phyloP scores from a whole-genome alignment of 2,329 filamentous ascomycete genomes.

The Trichoderma hamatum region DNA sequence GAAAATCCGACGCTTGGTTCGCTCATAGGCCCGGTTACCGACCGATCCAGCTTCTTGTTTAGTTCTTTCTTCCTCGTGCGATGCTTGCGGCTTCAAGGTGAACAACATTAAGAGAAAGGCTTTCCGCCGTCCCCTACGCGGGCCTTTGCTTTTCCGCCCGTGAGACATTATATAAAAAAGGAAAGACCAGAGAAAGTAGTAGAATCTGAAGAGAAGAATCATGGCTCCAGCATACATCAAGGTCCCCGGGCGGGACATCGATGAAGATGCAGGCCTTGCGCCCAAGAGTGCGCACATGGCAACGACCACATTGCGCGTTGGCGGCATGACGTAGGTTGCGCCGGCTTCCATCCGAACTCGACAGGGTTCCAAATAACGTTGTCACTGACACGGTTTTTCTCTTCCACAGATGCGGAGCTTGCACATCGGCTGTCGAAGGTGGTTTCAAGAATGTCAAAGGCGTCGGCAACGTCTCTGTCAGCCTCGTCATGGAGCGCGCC shows the following conservation, averaged over 20 bases:
- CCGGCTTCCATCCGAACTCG: background rate
- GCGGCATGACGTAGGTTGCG: slow-evolving; percentile 74
- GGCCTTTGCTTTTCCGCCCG: background rate
- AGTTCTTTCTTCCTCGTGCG: background rate
- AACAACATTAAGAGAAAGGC: background rate
- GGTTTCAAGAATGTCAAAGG: slow-evolving; percentile 84
- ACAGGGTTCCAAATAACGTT: background rate
- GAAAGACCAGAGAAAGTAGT: background rate
- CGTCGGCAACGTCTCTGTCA: slow-evolving; percentile 85
- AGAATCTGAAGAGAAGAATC: slow-evolving; percentile 2
- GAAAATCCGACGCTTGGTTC: background rate
- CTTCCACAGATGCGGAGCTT: slow-evolving; percentile 80
- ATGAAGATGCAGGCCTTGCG: slow-evolving; percentile 32
- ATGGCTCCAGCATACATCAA: slow-evolving; percentile 58
- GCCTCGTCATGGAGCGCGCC: slow-evolving; percentile 93
- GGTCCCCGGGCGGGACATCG: slow-evolving; percentile 48
- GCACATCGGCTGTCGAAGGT: slow-evolving; percentile 91
- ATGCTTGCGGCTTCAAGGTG: slow-evolving; percentile 20
- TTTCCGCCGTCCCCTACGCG: slow-evolving; percentile 12
- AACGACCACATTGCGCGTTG: slow-evolving; percentile 87
- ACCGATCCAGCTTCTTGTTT: background rate
- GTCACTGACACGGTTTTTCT: slow-evolving; percentile 35
- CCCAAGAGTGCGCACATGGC: slow-evolving; percentile 67
- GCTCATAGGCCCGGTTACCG: background rate
- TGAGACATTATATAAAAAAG: background rate